These are phyloP conservation scores for Pyricularia pennisetigena DNA, from an alignment of 2,329 filamentous ascomycete species.

Conservation along the genomic window DNA sequence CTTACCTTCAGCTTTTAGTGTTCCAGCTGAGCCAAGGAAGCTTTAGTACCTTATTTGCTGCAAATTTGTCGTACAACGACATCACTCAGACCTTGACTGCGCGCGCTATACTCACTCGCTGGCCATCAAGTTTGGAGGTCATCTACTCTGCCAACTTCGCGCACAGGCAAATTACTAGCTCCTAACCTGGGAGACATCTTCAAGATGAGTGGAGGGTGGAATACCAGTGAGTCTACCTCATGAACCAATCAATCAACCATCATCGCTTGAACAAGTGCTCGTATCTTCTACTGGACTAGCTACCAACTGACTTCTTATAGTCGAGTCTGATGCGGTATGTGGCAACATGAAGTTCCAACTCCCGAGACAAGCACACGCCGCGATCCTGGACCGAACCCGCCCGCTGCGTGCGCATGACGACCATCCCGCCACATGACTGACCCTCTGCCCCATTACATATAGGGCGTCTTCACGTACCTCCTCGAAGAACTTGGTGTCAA, in stretches of 20 bases:
- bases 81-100: neutral
- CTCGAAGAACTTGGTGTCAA: constrained; percentile 86
- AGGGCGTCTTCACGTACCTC: constrained; percentile 95
- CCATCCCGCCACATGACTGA: neutral
- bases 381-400: neutral
- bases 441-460: neutral
- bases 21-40: too few relatives aligned
- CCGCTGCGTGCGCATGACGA: neutral
- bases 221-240: constrained; percentile 55
- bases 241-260: neutral
- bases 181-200: neutral
- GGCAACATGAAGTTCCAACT: neutral
- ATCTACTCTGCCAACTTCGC: neutral
- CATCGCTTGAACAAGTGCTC: neutral
- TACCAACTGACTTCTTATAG: constrained; percentile 23
- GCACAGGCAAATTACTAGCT: neutral
- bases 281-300: neutral
- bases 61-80: neutral
- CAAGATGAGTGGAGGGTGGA: constrained; percentile 58
- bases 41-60: too few relatives aligned
- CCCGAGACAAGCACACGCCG: neutral
- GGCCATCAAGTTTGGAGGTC: neutral
- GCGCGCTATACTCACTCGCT: neutral
- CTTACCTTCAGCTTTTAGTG: too few relatives aligned
- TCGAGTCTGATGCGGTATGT: constrained; percentile 89